Evolutionary conservation across 2,329 filamentous ascomycete genomes (phyloP).

Genomic region (Phaeophleospora eucalypticola): DNA sequence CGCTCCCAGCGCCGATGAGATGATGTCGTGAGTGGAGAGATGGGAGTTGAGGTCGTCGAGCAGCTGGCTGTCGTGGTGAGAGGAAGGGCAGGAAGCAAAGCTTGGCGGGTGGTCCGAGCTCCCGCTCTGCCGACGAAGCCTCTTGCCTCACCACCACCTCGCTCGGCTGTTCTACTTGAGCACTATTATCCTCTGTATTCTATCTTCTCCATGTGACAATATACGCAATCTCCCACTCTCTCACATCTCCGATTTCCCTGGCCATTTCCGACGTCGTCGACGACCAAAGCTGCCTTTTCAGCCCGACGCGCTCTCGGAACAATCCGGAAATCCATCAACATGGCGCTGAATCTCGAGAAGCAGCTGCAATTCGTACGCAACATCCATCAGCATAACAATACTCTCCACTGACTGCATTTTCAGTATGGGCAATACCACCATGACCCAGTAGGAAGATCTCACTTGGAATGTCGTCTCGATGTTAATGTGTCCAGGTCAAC

Average conservation of each 20-base stretch:
- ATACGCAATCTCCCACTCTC: no score
- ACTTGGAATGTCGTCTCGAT: neutral
- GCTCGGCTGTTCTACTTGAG: no score
- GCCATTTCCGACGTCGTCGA: neutral
- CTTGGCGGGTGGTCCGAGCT: neutral
- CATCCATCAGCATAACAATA: constrained; percentile 11
- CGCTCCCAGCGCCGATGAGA: constrained; percentile 18
- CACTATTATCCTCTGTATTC: no score
- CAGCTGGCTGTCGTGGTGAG: no score
- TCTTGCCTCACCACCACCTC: neutral
- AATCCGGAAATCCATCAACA: constrained; percentile 20
- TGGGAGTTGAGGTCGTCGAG: no score
- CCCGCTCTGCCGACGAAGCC: neutral
- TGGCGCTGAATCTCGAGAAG: constrained; percentile 70
- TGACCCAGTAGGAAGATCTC: constrained; percentile 52
- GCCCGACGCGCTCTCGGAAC: neutral
- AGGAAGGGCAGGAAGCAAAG: constrained; percentile 1
- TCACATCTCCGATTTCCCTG: neutral
- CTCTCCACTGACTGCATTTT: constrained; percentile 9
- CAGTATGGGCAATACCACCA: constrained; percentile 84
- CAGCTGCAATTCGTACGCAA: constrained; percentile 73
- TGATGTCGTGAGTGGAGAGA: constrained; percentile 23
- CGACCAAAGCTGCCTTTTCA: neutral
- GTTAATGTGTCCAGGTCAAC: constrained; percentile 55
- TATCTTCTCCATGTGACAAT: no score